A percentile compares a stretch with the other conserved stretches of the same genome.
These are phyloP conservation scores for Taiwanofungus camphoratus DNA, from an alignment of 1,284 basidiomycete species.

Conservation along the genomic window DNA sequence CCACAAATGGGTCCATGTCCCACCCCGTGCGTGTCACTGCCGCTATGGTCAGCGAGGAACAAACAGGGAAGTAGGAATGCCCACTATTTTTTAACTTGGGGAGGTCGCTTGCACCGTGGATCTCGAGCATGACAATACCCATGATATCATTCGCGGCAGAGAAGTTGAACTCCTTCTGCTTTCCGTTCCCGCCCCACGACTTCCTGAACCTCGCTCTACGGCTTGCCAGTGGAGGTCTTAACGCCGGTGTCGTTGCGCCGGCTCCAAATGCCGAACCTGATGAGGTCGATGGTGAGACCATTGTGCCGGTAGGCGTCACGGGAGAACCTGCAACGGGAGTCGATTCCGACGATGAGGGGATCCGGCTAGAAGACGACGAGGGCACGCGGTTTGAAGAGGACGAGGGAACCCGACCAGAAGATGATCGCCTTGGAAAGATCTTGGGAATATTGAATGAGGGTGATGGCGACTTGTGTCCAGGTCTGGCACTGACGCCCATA, in stretches of 20 bases:
- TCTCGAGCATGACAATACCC: constrained; percentile 85
- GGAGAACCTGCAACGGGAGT: constrained; percentile 5
- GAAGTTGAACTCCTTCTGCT: constrained; percentile 56
- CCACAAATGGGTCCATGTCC: constrained; percentile 98
- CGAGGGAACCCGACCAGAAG: constrained; percentile 28
- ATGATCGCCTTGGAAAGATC: constrained; percentile 33
- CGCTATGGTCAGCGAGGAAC: constrained; percentile 6
- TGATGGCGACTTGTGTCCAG: constrained; percentile 22
- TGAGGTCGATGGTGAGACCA: too few relatives aligned
- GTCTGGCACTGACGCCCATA: constrained; percentile 17
- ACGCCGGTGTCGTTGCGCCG: too few relatives aligned
- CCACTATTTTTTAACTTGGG: constrained; percentile 83
- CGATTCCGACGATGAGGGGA: constrained; percentile 28
- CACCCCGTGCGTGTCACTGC: constrained; percentile 79
- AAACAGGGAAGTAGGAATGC: constrained; percentile 28
- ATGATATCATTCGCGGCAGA: constrained; percentile 73
- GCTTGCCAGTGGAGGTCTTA: constrained; percentile 4
- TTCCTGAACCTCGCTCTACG: constrained; percentile 23
- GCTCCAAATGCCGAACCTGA: too few relatives aligned
- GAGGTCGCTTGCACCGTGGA: constrained; percentile 72
- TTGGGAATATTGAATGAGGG: constrained; percentile 29
- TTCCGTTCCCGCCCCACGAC: constrained; percentile 27
- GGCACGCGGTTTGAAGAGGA: constrained; percentile 22
- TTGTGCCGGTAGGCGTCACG: constrained; percentile 11
- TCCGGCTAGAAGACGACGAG: constrained; percentile 20